Evolutionary conservation across 2,329 filamentous ascomycete species (phyloP), one percentile per base, ranked within the genome.

Genomic region (Fusarium metavorans): DNA sequence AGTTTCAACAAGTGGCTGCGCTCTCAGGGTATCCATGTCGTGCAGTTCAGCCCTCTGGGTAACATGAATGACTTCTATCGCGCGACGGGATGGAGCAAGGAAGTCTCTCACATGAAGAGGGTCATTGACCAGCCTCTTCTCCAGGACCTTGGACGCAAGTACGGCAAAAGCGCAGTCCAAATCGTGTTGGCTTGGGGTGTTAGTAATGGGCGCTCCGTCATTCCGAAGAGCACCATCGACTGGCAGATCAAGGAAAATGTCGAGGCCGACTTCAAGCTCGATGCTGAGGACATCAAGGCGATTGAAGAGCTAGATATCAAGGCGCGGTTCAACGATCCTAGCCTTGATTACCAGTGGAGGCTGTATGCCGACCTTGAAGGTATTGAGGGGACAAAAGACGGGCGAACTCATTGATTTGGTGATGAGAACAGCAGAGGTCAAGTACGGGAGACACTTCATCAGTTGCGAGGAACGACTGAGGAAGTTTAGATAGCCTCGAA

Each of bases 151-250:
- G 80, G 74, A 0, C 39, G 48, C 6, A 80, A 79, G 62, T 79
- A 81, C 61, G 74, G 72, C 6, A 82, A 81, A 41, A 80, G 75
- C 10, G 75, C 80, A 2, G 80, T 80, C 5, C 81, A 84, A 68
- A 71, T 83, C 37, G 78, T 78, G n/a, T 66, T 83, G 48, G 76
- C 79, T 1, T 84, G 81, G 82, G 82, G 81, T 3, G 64, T 84
- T 11, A 78, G 76, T 30, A 78, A 72, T 20, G 81, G 81, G 1
- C 78, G 80, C 20, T 80, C 73, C 4, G 80, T 83, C 1, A 84
- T 84, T 10, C 82, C 81, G 1, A 84, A 84, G 74, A 84, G 81
- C 67, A 79, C 77, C 6, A 80, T 82, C 39, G 78, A 79, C 56
- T 82, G 80, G 78, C 80, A 82, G 67, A 80, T 82, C 32, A 68